Conservation (phyloP, 2,329 filamentous ascomycete species). For the Colletotrichum tofieldiae region DNA sequence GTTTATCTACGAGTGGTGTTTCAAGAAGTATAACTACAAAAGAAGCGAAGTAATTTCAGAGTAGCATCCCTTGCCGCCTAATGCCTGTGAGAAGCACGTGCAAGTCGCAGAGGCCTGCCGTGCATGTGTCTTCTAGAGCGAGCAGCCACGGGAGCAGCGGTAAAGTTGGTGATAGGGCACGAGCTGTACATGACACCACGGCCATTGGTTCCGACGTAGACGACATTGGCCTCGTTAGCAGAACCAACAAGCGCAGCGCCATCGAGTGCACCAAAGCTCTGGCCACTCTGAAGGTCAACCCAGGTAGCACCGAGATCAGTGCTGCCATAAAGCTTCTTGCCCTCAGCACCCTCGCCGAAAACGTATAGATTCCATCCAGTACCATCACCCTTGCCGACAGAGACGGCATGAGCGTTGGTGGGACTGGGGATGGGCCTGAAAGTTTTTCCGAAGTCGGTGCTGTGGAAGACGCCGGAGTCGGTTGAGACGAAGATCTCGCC, state of each 20-base stretch:
- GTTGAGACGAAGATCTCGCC: constrained; percentile 75
- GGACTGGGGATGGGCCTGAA: constrained; percentile 59
- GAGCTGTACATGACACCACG: constrained; percentile 59
- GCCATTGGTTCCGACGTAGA: constrained; percentile 67
- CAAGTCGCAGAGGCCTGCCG: constrained; percentile 19
- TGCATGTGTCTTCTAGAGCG: neutral
- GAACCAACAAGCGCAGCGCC: constrained; percentile 59
- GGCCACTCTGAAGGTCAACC: constrained; percentile 63
- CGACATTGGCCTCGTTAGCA: constrained; percentile 60
- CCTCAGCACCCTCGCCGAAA: constrained; percentile 60
- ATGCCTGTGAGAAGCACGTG: constrained; percentile 11
- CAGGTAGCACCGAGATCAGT: constrained; percentile 60
- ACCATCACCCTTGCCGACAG: constrained; percentile 59
- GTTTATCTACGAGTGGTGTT: neutral
- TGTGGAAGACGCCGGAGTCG: constrained; percentile 68
- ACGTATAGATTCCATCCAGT: constrained; percentile 63
- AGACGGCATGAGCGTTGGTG: constrained; percentile 59
- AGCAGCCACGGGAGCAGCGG: neutral
- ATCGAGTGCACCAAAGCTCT: constrained; percentile 63
- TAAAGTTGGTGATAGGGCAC: constrained; percentile 25
- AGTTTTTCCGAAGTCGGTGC: constrained; percentile 64
- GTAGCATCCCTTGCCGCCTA: neutral
- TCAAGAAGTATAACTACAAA: neutral
- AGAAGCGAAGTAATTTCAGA: neutral
- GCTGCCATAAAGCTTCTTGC: constrained; percentile 62